phyloP scores from a whole-genome alignment of 441 rosid species.

The Syzygium malaccense region DNA sequence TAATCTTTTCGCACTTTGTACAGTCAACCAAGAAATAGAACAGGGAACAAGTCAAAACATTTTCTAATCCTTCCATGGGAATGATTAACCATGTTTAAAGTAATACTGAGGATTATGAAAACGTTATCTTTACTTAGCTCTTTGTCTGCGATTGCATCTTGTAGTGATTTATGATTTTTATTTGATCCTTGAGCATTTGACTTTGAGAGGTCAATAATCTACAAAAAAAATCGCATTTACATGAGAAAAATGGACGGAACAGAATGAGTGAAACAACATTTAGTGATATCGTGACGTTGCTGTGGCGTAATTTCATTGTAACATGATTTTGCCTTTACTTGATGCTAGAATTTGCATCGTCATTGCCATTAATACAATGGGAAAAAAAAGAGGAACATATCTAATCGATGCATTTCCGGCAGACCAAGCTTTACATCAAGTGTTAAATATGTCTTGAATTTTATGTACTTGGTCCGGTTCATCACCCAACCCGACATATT shows the following conservation, averaged over 20 bases:
- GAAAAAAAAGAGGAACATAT: neutral
- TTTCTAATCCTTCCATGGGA: too few species aligned
- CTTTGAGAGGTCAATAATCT: neutral
- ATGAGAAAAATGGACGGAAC: neutral
- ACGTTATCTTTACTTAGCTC: neutral
- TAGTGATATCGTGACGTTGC: neutral
- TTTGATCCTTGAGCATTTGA: neutral
- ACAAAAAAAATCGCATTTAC: neutral
- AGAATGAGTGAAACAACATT: neutral
- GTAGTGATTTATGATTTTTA: neutral
- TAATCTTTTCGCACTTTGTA: too few species aligned
- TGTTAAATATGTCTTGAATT: too few species aligned
- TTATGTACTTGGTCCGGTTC: too few species aligned
- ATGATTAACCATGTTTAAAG: neutral
- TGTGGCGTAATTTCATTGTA: rapidly evolving
- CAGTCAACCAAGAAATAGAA: neutral
- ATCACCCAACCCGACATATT: too few species aligned
- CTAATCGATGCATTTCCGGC: neutral
- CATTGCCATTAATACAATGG: neutral
- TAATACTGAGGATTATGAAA: neutral
- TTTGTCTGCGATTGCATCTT: neutral
- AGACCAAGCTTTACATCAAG: neutral
- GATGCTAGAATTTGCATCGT: neutral
- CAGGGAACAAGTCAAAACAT: neutral
- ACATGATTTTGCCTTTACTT: neutral